Conservation (phyloP, 1,139 yeast genomes). For the Geotrichum candidum region DNA sequence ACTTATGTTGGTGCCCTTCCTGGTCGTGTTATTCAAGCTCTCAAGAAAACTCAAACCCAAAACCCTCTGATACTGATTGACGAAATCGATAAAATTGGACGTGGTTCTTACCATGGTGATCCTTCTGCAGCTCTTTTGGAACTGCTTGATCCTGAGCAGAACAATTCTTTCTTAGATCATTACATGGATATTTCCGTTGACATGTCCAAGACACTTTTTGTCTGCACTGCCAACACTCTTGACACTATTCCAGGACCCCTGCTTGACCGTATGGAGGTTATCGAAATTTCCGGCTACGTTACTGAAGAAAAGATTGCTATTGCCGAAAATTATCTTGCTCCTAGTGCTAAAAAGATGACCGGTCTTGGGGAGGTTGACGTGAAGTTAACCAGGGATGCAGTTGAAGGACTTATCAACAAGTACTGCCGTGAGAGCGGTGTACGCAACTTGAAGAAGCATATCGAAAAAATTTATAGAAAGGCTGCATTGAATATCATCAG, state of each 20-base stretch:
- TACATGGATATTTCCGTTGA: slow-evolving; percentile 92
- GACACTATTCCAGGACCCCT: slow-evolving; percentile 91
- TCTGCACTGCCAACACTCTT: slow-evolving; percentile 90
- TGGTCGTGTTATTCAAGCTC: slow-evolving; percentile 83
- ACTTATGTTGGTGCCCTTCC: slow-evolving; percentile 97
- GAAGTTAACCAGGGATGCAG: slow-evolving; percentile 57
- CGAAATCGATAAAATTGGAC: slow-evolving; percentile 83
- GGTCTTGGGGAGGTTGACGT: slow-evolving; percentile 73
- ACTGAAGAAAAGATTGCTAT: slow-evolving; percentile 89
- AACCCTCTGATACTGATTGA: slow-evolving; percentile 90
- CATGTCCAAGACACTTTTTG: slow-evolving; percentile 84
- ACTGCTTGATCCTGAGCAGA: slow-evolving; percentile 93
- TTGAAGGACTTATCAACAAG: slow-evolving; percentile 64
- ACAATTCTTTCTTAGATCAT: slow-evolving; percentile 80
- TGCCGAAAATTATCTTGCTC: slow-evolving; percentile 81
- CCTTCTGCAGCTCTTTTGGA: slow-evolving; percentile 94
- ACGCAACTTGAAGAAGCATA: slow-evolving; percentile 80
- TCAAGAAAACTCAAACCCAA: slow-evolving; percentile 82
- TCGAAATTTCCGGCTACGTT: slow-evolving; percentile 88
- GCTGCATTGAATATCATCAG: slow-evolving; percentile 81
- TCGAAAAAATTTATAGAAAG: slow-evolving; percentile 87
- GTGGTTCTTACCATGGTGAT: slow-evolving; percentile 66
- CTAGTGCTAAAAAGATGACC: slow-evolving; percentile 73
- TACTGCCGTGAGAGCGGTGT: slow-evolving; percentile 97
- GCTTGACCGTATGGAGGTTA: slow-evolving; percentile 95